These are phyloP conservation scores for Lonicera japonica DNA, from an alignment of 129 eudicot genomes.

Conservation along the genomic window DNA sequence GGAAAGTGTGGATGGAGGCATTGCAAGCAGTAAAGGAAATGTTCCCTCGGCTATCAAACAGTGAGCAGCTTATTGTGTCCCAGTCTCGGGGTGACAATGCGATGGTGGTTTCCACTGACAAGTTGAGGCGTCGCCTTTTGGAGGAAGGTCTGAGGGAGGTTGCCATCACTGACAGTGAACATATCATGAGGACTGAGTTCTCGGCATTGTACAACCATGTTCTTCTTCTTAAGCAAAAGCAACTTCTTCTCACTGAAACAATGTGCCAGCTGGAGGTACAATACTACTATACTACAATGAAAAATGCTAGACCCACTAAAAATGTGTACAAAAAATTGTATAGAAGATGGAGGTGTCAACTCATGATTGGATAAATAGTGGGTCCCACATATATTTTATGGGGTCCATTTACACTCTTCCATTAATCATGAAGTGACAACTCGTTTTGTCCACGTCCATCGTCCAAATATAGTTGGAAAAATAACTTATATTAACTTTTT, in stretches of 20 bases:
- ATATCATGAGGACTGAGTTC: conserved; percentile 77
- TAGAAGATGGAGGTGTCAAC: too few relatives aligned
- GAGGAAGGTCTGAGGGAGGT: conserved; percentile 76
- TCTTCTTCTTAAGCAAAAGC: conserved; percentile 76
- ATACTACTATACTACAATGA: too few relatives aligned
- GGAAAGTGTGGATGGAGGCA: conserved; percentile 87
- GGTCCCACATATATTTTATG: too few relatives aligned
- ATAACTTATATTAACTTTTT: too few relatives aligned
- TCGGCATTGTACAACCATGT: conserved; percentile 74
- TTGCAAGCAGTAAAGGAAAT: conserved; percentile 91
- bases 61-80: conserved; percentile 90
- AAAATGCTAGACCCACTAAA: too few relatives aligned
- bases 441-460: too few relatives aligned
- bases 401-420: too few relatives aligned
- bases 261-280: conserved; percentile 90
- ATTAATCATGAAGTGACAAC: too few relatives aligned
- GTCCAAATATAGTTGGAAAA: too few relatives aligned
- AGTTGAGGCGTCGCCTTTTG: conserved; percentile 60
- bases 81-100: conserved; percentile 45
- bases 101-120: conserved; percentile 89
- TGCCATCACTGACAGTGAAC: conserved; percentile 79
- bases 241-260: conserved; percentile 70
- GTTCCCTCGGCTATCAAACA: conserved; percentile 87
- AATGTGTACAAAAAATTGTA: too few relatives aligned
- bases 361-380: too few relatives aligned